Percentiles rank a stretch among this genome's conserved stretches.
These are phyloP conservation scores for Scytalidium sp. DNA, from an alignment of 2,329 filamentous ascomycete species.

Conservation along the genomic window DNA sequence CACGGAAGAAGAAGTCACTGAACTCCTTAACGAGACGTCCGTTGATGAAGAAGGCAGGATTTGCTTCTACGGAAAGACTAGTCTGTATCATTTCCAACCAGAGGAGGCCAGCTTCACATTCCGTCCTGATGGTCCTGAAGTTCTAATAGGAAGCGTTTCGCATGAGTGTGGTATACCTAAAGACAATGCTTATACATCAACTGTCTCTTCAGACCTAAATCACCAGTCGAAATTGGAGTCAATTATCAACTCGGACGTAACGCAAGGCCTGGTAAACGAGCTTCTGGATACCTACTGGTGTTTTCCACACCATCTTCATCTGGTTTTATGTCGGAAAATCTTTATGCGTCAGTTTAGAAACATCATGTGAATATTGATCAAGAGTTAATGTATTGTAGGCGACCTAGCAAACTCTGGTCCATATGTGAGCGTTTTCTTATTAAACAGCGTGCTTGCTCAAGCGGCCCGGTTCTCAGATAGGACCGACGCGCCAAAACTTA, in stretches of 20 bases:
- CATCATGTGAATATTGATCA: too few species aligned
- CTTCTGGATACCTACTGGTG: background rate
- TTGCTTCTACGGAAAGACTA: background rate
- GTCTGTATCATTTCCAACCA: background rate
- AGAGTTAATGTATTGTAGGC: background rate
- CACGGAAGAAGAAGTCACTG: too few species aligned
- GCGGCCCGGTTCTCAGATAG: background rate
- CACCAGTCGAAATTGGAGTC: too few species aligned
- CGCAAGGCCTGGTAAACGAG: background rate
- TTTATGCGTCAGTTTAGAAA: background rate
- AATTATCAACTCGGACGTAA: too few species aligned
- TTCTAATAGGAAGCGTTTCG: too few species aligned
- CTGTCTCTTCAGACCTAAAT: too few species aligned
- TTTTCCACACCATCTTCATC: constrained; percentile 1
- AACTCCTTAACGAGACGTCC: background rate
- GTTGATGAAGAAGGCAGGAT: background rate
- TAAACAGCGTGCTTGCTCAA: background rate
- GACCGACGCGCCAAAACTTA: background rate
- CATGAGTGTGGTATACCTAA: too few species aligned
- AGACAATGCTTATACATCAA: too few species aligned
- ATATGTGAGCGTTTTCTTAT: background rate
- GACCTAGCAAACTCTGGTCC: background rate
- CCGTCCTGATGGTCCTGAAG: too few species aligned
- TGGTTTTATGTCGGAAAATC: background rate
- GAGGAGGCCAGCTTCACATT: too few species aligned